Evolutionary conservation across 1,284 basidiomycete species (phyloP).

Genomic region (Sporisorium graminicola): DNA sequence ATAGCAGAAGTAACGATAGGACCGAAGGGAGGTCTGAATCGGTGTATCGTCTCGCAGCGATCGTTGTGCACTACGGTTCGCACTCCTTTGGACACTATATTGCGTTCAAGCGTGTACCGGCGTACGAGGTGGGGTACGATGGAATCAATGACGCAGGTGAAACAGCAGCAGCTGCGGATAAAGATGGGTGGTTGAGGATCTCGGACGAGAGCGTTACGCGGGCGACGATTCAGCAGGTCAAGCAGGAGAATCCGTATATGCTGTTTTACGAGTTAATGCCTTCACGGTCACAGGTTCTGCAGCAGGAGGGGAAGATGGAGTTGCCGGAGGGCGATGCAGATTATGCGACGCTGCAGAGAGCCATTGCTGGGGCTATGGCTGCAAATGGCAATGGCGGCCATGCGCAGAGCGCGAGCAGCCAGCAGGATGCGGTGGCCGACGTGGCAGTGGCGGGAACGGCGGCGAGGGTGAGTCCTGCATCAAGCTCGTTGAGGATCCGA

Average conservation of each 20-base stretch:
- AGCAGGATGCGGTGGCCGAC: not conserved
- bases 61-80: slow-evolving; percentile 67
- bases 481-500: slow-evolving; percentile 19
- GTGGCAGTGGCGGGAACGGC: not conserved
- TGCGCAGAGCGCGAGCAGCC: not conserved
- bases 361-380: slow-evolving; percentile 26
- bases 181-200: slow-evolving; percentile 59
- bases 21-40: slow-evolving; percentile 8
- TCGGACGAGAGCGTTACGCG: slow-evolving; percentile 62
- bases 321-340: slow-evolving; percentile 17
- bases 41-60: slow-evolving; percentile 52
- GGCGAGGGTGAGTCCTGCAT: slow-evolving; percentile 14
- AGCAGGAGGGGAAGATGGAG: slow-evolving; percentile 13
- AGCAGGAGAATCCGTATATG: slow-evolving; percentile 65
- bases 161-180: not conserved
- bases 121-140: not conserved
- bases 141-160: slow-evolving; percentile 5
- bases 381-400: not conserved
- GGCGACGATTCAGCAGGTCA: slow-evolving; percentile 54
- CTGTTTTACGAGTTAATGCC: slow-evolving; percentile 63
- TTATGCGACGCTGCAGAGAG: slow-evolving; percentile 33
- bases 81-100: slow-evolving; percentile 68
- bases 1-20: not conserved
- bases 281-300: not conserved
- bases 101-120: slow-evolving; percentile 52